Evolutionary conservation across 345 rosid species (phyloP).

Genomic region (Diplotaxis tenuifolia): DNA sequence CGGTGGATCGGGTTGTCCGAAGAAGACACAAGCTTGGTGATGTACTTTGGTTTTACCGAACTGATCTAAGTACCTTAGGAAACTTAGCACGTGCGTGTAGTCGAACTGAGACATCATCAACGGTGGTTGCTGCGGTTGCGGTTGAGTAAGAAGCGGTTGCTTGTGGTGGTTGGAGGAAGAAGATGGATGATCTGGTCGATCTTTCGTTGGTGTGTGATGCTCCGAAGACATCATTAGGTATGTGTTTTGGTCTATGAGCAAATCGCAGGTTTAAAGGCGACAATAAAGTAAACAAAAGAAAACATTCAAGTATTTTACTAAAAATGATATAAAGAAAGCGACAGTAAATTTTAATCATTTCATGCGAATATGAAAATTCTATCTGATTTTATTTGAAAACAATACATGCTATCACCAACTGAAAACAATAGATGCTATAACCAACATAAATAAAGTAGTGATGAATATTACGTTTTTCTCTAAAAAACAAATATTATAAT

Average conservation of each 20-base stretch:
- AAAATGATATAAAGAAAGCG: slow-evolving; percentile 6
- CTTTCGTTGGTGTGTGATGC: slow-evolving; percentile 34
- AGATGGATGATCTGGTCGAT: slow-evolving; percentile 36
- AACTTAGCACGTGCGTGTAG: slow-evolving; percentile 77
- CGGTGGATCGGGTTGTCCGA: slow-evolving; percentile 83
- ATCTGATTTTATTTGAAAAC: background rate
- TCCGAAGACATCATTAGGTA: slow-evolving; percentile 25
- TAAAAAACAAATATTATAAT: background rate
- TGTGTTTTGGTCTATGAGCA: slow-evolving; percentile 12
- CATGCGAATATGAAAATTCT: slow-evolving; percentile 1
- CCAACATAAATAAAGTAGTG: background rate
- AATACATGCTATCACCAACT: background rate
- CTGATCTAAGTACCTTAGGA: slow-evolving; percentile 82
- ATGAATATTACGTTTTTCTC: background rate
- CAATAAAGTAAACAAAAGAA: slow-evolving; percentile 17
- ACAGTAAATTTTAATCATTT: background rate
- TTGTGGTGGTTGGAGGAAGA: slow-evolving; percentile 28
- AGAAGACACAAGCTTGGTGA: slow-evolving; percentile 69
- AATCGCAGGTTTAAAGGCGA: slow-evolving; percentile 15
- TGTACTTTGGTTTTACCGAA: slow-evolving; percentile 96
- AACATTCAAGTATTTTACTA: slow-evolving; percentile 2
- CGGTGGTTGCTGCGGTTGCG: slow-evolving; percentile 58
- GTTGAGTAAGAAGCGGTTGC: slow-evolving; percentile 15
- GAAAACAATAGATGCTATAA: background rate
- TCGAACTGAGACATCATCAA: slow-evolving; percentile 68